Base-by-base conservation (phyloP, 75 land plant species). In the Isoetes taiwanensis region DNA sequence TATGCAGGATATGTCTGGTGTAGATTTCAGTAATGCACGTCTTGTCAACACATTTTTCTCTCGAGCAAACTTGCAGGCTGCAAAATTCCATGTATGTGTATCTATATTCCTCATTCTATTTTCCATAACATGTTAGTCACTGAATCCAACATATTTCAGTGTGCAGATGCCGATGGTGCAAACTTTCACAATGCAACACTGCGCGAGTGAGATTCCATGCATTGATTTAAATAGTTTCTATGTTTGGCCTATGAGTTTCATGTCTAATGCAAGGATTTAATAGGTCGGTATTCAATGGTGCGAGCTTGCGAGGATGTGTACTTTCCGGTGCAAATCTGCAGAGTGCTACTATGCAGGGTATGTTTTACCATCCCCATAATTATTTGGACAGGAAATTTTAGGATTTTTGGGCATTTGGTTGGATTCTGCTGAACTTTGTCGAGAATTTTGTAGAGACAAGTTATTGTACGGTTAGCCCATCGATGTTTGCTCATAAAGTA, bases 321-420 rank as follows among this genome's bases (percentile, higher is more conserved):
- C 60, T 88, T 61, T 76, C 90, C 71, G 81, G 85, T 30, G 82
- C 95, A 23, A 78, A 79, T 68, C 72, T 88, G 40, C 95, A 88
- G 56, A 88, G 95, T 85, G 95, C 95, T 34, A 84, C 76, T 53
- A 66, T 88, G 28, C 85, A 81, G 72, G 95, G 90, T 73, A 39
- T 41, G 3, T 63, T 31, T 10, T 52, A 57, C 23, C 20, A 32
- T 10, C 9, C 30, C n/a, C 30, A 4, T 54, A n/a, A n/a, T n/a
- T n/a, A n/a, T n/a, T n/a, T n/a, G n/a, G n/a, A n/a, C n/a, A n/a
- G n/a, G n/a, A n/a, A n/a, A n/a, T n/a, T n/a, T n/a, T n/a, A n/a
- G n/a, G n/a, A n/a, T n/a, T n/a, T n/a, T n/a, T n/a, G n/a, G n/a
- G n/a, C n/a, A n/a, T n/a, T n/a, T n/a, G n/a, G n/a, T n/a, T n/a